Conservation (phyloP, 208 protist species). For the Porcisia hertigi region DNA sequence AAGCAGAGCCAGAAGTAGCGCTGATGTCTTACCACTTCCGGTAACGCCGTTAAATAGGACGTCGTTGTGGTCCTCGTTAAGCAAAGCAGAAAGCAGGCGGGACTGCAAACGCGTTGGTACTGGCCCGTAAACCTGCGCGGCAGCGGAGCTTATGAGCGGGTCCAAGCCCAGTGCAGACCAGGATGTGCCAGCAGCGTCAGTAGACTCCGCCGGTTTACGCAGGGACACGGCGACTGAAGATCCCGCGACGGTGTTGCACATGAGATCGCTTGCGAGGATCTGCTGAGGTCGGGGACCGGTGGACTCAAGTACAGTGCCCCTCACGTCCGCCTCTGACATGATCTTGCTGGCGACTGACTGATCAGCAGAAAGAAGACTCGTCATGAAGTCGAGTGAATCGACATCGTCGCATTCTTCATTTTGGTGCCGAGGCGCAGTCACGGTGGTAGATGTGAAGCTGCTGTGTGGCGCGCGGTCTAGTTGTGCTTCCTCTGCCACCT, state of each 20-base stretch:
- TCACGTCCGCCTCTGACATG: slow-evolving; percentile 47
- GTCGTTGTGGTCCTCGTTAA: slow-evolving; percentile 88
- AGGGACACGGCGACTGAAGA: neutral
- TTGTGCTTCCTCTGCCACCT: neutral
- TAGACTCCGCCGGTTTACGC: slow-evolving; percentile 20
- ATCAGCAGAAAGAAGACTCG: slow-evolving; percentile 19
- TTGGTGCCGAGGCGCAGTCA: neutral
- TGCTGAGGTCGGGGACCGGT: slow-evolving; percentile 39
- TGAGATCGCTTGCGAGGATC: slow-evolving; percentile 50
- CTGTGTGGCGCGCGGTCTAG: neutral
- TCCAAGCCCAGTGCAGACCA: slow-evolving; percentile 68
- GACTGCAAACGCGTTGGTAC: slow-evolving; percentile 68
- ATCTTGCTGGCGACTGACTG: slow-evolving; percentile 57
- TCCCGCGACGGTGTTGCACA: neutral
- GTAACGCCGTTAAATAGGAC: slow-evolving; percentile 82
- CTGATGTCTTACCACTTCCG: slow-evolving; percentile 78
- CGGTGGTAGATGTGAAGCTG: neutral
- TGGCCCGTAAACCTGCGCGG: slow-evolving; percentile 44
- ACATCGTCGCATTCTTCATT: neutral
- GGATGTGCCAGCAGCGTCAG: slow-evolving; percentile 38
- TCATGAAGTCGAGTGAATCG: slow-evolving; percentile 19
- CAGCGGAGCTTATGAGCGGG: slow-evolving; percentile 40
- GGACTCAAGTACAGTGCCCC: slow-evolving; percentile 61
- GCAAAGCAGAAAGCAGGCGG: slow-evolving; percentile 65
- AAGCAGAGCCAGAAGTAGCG: slow-evolving; percentile 72